Percentiles rank a stretch among this genome's conserved stretches.
Evolutionary conservation across 2,329 filamentous ascomycete species (phyloP).

Genomic region (Fusarium humuli): DNA sequence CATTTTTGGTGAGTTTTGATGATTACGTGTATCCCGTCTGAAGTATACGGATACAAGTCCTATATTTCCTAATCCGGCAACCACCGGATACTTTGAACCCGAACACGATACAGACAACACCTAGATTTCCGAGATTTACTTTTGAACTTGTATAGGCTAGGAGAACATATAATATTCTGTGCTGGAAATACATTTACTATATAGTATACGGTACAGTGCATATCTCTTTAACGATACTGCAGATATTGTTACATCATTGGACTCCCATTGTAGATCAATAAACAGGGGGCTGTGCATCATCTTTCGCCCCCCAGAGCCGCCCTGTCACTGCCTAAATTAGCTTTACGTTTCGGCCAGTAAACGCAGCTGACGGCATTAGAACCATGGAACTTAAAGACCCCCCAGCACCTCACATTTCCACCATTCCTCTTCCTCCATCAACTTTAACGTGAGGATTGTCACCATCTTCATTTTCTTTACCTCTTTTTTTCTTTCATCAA

Average conservation of each 20-base stretch:
- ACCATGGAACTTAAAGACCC: conserved; percentile 15
- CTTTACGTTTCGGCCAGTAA: conserved; percentile 24
- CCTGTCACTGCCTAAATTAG: conserved; percentile 23
- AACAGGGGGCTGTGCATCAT: conserved; percentile 22
- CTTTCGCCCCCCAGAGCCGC: conserved; percentile 9
- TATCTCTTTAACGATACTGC: background rate
- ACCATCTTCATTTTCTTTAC: background rate
- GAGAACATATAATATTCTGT: background rate
- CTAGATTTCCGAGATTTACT: background rate
- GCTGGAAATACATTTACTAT: too few species aligned
- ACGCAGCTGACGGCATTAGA: conserved; percentile 12
- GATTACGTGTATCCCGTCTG: conserved; percentile 12
- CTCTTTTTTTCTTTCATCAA: conserved; percentile 6
- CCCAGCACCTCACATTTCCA: conserved; percentile 5
- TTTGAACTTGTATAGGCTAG: background rate
- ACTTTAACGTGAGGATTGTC: background rate
- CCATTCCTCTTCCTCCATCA: conserved; percentile 21
- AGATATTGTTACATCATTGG: background rate
- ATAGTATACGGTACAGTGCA: too few species aligned
- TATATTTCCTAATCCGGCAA: conserved; percentile 19
- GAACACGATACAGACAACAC: background rate
- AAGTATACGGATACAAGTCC: conserved; percentile 2
- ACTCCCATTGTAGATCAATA: conserved; percentile 14
- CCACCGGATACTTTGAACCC: background rate
- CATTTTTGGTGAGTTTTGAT: conserved; percentile 5